A percentile compares a stretch with the other conserved stretches of the same genome.
phyloP scores from a whole-genome alignment of 495 filamentous ascomycete genomes.

The Aspergillus asperescens region DNA sequence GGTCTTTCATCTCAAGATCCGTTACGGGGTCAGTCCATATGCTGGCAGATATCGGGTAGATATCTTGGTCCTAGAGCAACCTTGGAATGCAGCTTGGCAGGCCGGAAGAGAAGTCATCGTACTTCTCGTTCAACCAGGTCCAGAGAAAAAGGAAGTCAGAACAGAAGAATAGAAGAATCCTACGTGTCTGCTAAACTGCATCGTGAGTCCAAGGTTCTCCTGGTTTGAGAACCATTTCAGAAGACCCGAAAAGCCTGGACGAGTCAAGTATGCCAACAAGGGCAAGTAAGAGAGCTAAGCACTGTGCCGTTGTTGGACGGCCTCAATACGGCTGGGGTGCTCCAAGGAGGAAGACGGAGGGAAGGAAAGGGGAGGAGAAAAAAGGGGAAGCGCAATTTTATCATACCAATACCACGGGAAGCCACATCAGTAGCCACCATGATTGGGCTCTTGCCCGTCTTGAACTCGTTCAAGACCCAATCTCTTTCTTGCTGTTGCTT shows the following conservation, averaged over 20 bases:
- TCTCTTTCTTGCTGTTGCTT: conserved; percentile 99
- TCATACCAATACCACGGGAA: conserved; percentile 99
- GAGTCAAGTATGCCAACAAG: conserved; percentile 70
- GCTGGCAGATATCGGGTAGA: conserved; percentile 59
- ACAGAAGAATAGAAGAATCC: conserved; percentile 36
- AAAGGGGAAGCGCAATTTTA: conserved; percentile 53
- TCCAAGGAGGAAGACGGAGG: conserved; percentile 28
- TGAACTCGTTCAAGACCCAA: conserved; percentile 99
- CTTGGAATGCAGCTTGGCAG: conserved; percentile 64
- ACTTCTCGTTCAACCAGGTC: conserved; percentile 68
- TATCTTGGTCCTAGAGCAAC: conserved; percentile 69
- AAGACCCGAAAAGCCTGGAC: conserved; percentile 78
- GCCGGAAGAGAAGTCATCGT: conserved; percentile 68
- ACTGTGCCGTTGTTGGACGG: conserved; percentile 71
- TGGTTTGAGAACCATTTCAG: conserved; percentile 63
- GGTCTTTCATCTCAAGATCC: conserved; percentile 57
- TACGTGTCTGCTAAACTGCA: conserved; percentile 64
- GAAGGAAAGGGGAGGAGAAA: conserved; percentile 34
- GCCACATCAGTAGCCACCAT: conserved; percentile 97
- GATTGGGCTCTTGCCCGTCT: conserved; percentile 84
- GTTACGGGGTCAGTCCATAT: conserved; percentile 42
- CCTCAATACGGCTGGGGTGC: conserved; percentile 47
- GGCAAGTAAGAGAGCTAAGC: conserved; percentile 76
- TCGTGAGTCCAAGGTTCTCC: conserved; percentile 80
- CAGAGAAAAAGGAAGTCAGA: conserved; percentile 66